A percentile compares a stretch with the other conserved stretches of the same genome.
phyloP scores from a whole-genome alignment of 2,329 filamentous ascomycete species.

The Curvularia verruculosa region DNA sequence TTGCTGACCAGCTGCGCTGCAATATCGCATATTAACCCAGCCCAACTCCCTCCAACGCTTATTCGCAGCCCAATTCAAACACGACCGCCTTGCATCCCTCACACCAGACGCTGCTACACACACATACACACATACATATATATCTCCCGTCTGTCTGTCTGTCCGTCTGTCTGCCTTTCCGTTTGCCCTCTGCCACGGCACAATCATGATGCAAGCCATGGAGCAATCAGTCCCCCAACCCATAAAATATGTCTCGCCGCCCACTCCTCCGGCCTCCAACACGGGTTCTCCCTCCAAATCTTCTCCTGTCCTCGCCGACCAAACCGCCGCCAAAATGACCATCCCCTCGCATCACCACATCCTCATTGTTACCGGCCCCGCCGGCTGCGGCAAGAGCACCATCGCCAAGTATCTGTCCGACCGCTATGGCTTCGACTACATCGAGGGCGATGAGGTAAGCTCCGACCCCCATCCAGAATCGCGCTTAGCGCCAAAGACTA shows the following conservation, averaged over 20 bases:
- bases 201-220: constrained; percentile 46
- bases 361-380: constrained; percentile 60
- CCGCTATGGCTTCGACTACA: constrained; percentile 53
- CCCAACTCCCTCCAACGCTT: constrained; percentile 16
- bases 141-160: background rate
- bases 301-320: constrained; percentile 21
- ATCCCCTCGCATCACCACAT: constrained; percentile 54
- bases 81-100: constrained; percentile 8
- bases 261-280: constrained; percentile 39
- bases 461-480: background rate
- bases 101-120: background rate
- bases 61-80: constrained; percentile 16
- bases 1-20: constrained; percentile 33
- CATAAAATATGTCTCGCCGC: constrained; percentile 39
- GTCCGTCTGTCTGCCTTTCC: too few species aligned
- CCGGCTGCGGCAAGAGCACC: constrained; percentile 62
- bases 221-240: constrained; percentile 36
- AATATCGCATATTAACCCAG: constrained; percentile 35
- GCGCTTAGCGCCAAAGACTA: background rate
- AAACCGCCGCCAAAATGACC: constrained; percentile 32
- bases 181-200: constrained; percentile 5
- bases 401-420: constrained; percentile 55
- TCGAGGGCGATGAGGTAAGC: constrained; percentile 60
- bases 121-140: too few species aligned
- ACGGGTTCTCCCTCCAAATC: constrained; percentile 34